These are phyloP conservation scores for Colletotrichum chlorophyti DNA, from an alignment of 2,329 filamentous ascomycete species.

Conservation along the genomic window DNA sequence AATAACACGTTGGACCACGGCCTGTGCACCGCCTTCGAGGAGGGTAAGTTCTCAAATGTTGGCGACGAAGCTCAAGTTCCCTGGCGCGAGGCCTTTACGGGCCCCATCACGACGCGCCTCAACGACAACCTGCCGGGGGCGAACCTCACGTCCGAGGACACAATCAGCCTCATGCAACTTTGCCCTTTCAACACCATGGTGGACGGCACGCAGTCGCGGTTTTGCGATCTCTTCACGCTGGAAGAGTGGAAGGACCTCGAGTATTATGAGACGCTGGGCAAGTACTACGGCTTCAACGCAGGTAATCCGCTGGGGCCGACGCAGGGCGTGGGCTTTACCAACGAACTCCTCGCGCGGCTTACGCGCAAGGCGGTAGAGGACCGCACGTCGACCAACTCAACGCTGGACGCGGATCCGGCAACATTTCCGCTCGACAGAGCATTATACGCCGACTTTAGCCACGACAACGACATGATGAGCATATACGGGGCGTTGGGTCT, in stretches of 20 bases:
- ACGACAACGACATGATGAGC: constrained; percentile 86
- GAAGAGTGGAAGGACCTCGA: constrained; percentile 81
- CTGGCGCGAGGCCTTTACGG: constrained; percentile 71
- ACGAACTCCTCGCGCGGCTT: constrained; percentile 85
- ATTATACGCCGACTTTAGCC: constrained; percentile 89
- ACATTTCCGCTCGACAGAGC: constrained; percentile 76
- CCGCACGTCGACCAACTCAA: constrained; percentile 77
- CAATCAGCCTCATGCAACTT: constrained; percentile 82
- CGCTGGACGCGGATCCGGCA: constrained; percentile 68
- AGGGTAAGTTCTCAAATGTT: constrained; percentile 56
- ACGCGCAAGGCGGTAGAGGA: constrained; percentile 74
- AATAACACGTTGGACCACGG: constrained; percentile 87
- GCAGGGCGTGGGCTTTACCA: constrained; percentile 86
- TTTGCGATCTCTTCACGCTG: constrained; percentile 77
- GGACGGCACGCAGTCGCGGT: constrained; percentile 66
- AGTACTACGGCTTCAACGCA: constrained; percentile 82
- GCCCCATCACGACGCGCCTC: constrained; percentile 71
- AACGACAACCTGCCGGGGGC: constrained; percentile 73
- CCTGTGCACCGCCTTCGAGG: constrained; percentile 74
- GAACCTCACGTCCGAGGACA: constrained; percentile 67
- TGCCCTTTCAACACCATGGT: constrained; percentile 87
- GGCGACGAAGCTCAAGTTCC: constrained; percentile 56
- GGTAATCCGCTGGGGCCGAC: constrained; percentile 83
- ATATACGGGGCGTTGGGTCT: constrained; percentile 80
- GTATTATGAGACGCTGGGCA: constrained; percentile 80